These are phyloP conservation scores for Magnolia officinalis DNA, from an alignment of 164 flowering plant species.

Conservation along the genomic window DNA sequence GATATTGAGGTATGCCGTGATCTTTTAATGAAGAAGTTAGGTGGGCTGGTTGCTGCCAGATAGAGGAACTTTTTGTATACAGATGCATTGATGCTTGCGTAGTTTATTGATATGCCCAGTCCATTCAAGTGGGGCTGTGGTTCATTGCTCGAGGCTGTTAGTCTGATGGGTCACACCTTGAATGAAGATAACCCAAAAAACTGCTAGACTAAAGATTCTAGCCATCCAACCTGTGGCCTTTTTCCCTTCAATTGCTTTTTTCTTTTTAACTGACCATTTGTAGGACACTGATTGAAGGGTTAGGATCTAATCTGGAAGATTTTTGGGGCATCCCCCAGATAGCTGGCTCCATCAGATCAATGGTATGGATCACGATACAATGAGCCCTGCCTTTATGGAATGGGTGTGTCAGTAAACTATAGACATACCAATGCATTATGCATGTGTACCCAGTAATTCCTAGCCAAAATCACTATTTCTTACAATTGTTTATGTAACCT, in stretches of 20 bases:
- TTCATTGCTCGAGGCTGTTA: neutral
- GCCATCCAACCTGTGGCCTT: neutral
- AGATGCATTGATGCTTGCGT: neutral
- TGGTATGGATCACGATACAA: too few species aligned
- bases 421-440: too few species aligned
- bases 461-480: too few species aligned
- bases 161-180: neutral
- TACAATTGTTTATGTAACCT: too few species aligned
- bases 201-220: neutral
- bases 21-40: neutral
- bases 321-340: too few species aligned
- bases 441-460: too few species aligned
- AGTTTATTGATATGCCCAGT: neutral
- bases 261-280: neutral
- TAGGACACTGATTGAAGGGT: neutral
- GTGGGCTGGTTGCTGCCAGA: neutral
- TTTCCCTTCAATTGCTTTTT: neutral
- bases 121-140: neutral
- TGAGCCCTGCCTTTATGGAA: too few species aligned
- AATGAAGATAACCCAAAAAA: neutral
- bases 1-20: constrained; percentile 75
- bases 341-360: too few species aligned
- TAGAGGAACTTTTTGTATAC: neutral
- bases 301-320: too few species aligned
- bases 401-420: too few species aligned